Conservation (phyloP, 257 asterid genomes). For the Buddleja alternifolia region DNA sequence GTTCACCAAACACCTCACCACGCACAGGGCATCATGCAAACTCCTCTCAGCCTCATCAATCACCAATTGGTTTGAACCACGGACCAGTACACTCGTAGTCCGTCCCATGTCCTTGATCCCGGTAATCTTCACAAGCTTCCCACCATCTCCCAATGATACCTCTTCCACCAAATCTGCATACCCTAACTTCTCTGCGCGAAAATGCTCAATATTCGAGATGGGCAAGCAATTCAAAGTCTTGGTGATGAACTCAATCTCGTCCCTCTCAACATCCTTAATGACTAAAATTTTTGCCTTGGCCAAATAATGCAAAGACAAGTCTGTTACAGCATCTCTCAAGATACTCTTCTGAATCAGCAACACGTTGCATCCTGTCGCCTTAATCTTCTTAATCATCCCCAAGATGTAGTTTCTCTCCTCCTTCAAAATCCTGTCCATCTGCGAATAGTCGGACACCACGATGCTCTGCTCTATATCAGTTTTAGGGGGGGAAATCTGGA, state of each 20-base stretch:
- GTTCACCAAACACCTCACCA: conserved; percentile 94
- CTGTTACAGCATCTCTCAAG: conserved; percentile 96
- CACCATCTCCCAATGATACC: conserved; percentile 94
- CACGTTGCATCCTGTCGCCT: conserved; percentile 89
- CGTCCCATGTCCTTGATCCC: conserved; percentile 99
- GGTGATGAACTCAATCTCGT: conserved; percentile 96
- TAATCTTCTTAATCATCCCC: conserved; percentile 96
- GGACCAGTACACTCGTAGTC: conserved; percentile 87
- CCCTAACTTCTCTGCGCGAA: conserved; percentile 86
- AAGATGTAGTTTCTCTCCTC: conserved; percentile 94
- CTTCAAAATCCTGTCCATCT: conserved; percentile 97
- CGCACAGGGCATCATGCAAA: conserved; percentile 96
- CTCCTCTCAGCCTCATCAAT: conserved; percentile 99
- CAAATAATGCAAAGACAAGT: conserved; percentile 88
- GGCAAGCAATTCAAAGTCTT: conserved; percentile 98
- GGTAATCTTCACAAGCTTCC: conserved; percentile 83
- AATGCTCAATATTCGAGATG: conserved; percentile 92
- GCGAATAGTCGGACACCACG: conserved; percentile 94
- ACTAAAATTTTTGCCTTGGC: conserved; percentile 95
- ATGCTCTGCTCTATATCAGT: conserved; percentile 98
- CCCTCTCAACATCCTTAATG: conserved; percentile 95
- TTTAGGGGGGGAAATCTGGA: conserved; percentile 96
- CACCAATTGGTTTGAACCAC: conserved; percentile 93
- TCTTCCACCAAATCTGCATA: conserved; percentile 92
- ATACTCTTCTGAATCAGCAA: conserved; percentile 98